Evolutionary conservation across 2,329 filamentous ascomycete species (phyloP), one percentile per base, ranked within the genome.

Genomic region (Claviceps pazoutovae): DNA sequence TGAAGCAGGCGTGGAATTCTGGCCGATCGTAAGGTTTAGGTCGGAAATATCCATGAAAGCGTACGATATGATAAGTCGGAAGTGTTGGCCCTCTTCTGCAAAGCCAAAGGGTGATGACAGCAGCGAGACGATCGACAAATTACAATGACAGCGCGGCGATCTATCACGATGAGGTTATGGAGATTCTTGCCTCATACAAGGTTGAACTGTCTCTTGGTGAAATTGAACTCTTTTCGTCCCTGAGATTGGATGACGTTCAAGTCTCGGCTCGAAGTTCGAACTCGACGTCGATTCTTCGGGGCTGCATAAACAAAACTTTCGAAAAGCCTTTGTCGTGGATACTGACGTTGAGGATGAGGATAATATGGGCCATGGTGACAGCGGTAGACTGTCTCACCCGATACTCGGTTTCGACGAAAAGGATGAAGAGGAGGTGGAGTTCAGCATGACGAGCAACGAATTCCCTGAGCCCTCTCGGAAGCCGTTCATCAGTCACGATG

Each of bases 1-100:
- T 2, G 49, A 53, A 1, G 47, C 46, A 17, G 57, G 57, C 1
- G 46, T 64, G 1, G 53, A 58, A 9, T 42, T 58, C 1, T 63
- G 59, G 58, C 66, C 66, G 0, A 64, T 69, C 59, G 50, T 66
- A 1, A 36, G 57, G 1, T 69, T 68, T 37, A 58, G 62, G 13
- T 56, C 53, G 9, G 49, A 53, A 0, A 19, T 21, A 2, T 58
- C 56, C 2, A 38, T 66, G 2, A 30, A 30, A 6, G 52, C 51
- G 0, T 62, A 53, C 8, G 56, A 58, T 16, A 39, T 53, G 9
- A 46, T 66, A 1, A 50, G 54, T 9, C 14, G 23, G 9, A 30
- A 17, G 1, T 53, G 48, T 36, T 48, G 55, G 17, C 14, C 48
- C 17, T 44, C 51, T 3, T 30, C 26, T 30, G 26, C 8, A 5